phyloP scores from a whole-genome alignment of 176 grass and related monocot species.

The Pharus latifolius region DNA sequence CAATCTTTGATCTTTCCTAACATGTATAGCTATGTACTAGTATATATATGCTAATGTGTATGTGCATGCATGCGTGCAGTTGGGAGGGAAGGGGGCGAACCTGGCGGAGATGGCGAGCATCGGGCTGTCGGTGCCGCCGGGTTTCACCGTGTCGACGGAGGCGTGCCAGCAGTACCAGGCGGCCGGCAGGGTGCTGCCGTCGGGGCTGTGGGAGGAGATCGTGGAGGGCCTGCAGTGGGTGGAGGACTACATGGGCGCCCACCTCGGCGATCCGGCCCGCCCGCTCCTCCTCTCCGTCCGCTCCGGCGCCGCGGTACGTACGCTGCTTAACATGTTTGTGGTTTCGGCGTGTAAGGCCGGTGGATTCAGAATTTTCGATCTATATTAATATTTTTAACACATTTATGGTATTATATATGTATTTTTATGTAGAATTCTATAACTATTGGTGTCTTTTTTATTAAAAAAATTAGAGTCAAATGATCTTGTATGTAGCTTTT shows the following conservation, averaged over 20 bases:
- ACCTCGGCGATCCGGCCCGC: constrained; percentile 54
- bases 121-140: constrained; percentile 93
- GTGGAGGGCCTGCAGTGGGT: constrained; percentile 59
- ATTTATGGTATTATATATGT: too few species aligned
- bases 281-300: constrained; percentile 98
- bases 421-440: too few species aligned
- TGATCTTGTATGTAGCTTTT: too few species aligned
- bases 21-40: not conserved
- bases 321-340: too few species aligned
- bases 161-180: constrained; percentile 90
- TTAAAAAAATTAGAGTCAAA: too few species aligned
- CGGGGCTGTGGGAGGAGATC: constrained; percentile 80
- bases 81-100: constrained; percentile 96
- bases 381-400: too few species aligned
- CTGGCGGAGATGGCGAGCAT: constrained; percentile 98
- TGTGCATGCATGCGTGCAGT: constrained; percentile 11
- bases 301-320: constrained; percentile 71
- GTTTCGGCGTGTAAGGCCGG: too few species aligned
- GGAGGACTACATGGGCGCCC: constrained; percentile 71
- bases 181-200: constrained; percentile 37
- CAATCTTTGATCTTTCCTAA: not conserved
- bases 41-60: not conserved
- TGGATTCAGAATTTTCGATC: too few species aligned
- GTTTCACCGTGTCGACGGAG: constrained; percentile 95
- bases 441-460: too few species aligned